A percentile compares a stretch with the other conserved stretches of the same genome.
Conservation (phyloP, 2,329 filamentous ascomycete genomes). For the Penicillium palitans region DNA sequence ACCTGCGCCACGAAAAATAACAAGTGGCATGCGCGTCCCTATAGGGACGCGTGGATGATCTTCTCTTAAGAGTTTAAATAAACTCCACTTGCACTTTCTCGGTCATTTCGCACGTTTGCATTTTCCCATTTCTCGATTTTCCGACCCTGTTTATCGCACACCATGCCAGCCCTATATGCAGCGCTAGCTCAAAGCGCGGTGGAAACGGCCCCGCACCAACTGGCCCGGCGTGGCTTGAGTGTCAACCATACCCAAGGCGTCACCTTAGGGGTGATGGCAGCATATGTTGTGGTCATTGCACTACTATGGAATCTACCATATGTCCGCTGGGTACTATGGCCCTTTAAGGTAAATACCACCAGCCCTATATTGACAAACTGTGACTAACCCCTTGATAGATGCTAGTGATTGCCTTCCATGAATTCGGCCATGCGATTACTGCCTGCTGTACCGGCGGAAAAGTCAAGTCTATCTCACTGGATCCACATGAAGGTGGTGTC, state of each 20-base stretch:
- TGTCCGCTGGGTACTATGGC: slow-evolving; percentile 72
- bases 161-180: slow-evolving; percentile 33
- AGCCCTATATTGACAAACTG: not conserved
- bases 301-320: slow-evolving; percentile 79
- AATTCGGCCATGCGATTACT: slow-evolving; percentile 73
- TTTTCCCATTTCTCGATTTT: not conserved
- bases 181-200: slow-evolving; percentile 23
- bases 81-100: not conserved
- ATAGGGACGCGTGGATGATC: slow-evolving; percentile 11
- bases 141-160: slow-evolving; percentile 2
- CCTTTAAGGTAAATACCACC: slow-evolving; percentile 66
- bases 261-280: slow-evolving; percentile 69
- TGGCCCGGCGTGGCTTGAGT: slow-evolving; percentile 56
- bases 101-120: not conserved
- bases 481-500: slow-evolving; percentile 74
- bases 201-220: slow-evolving; percentile 28
- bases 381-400: slow-evolving; percentile 52
- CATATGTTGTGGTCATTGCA: slow-evolving; percentile 71
- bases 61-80: not conserved
- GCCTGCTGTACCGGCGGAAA: slow-evolving; percentile 70
- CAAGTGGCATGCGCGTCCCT: slow-evolving; percentile 11
- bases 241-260: slow-evolving; percentile 69
- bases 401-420: slow-evolving; percentile 81
- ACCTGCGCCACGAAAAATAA: not conserved
- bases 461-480: slow-evolving; percentile 72